Evolutionary conservation across 805 yeast species (phyloP), one percentile per base, ranked within the genome.

Genomic region (Cephaloascus fragrans): DNA sequence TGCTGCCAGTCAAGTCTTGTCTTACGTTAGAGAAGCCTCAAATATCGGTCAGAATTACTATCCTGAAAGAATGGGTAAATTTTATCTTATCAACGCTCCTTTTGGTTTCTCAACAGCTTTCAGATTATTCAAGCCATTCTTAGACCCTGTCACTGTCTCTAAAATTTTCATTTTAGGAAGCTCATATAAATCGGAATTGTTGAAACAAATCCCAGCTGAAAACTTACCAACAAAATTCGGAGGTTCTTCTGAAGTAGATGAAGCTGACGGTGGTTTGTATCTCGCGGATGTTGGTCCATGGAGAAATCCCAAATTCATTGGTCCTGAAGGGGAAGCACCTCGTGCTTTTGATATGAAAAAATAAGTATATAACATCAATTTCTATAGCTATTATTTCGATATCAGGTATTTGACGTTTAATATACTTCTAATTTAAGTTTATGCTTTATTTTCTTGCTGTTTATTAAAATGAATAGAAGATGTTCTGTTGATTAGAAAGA

Each of bases 51-150:
- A 93, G 70, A 86, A 93, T 67, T 90, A 85, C 65, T 93, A 93
- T 60, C 98, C 98, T 14, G 98, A 93, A 71, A 83, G 97, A 64
- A 93, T 93, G 98, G 98, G 98, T 56, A 88, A 85, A 62, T 93
- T 90, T 59, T 90, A 88, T 65, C 68, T 89, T 52, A 86, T 93
- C 64, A 93, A 93, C 56, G 95, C 97, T 1, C 98, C 98, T 47
- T 93, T 88, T 57, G 98, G 98, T 2, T 93, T 93, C 65, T 78
- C 96, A 31, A 81, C 97, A 32, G 97, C 94, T 32, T 93, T 90
- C 75, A 77, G 78, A 59, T 57, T 89, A 40, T 85, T 93, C 69
- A 88, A 88, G 67, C 90, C 95, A 40, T 89, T 93, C 65, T 74
- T 93, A 56, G 98, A 93, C 59, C 97, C 97, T 3, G 97, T 90